These are phyloP conservation scores for Aspergillus fischeri DNA, from an alignment of 2,329 filamentous ascomycete species.

Conservation along the genomic window DNA sequence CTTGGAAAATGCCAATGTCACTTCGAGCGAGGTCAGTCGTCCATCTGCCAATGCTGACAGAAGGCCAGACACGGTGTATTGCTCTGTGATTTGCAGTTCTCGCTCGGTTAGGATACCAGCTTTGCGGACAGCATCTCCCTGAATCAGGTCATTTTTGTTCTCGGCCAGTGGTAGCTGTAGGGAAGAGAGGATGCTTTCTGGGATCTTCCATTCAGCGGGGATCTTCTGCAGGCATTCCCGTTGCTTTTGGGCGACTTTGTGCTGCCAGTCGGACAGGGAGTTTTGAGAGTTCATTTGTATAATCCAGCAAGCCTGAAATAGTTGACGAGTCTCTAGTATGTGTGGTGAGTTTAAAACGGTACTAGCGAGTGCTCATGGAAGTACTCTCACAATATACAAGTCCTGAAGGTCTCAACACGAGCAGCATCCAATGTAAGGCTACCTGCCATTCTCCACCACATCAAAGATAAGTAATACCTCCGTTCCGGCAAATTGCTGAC, in stretches of 20 bases:
- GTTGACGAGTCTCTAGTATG: background rate
- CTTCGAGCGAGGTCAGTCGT: conserved; percentile 34
- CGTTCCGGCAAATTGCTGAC: background rate
- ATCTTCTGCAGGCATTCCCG: conserved; percentile 12
- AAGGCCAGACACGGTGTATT: conserved; percentile 34
- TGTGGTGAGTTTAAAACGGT: too few relatives aligned
- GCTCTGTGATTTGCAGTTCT: conserved; percentile 49
- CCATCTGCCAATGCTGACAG: conserved; percentile 23
- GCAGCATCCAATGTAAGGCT: background rate
- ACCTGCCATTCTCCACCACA: background rate
- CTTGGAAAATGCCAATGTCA: conserved; percentile 46
- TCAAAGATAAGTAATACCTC: background rate
- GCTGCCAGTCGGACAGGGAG: conserved; percentile 5
- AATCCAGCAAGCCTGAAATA: background rate
- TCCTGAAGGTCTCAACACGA: background rate
- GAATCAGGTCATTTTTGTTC: conserved; percentile 15
- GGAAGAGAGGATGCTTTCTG: conserved; percentile 5
- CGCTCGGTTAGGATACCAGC: conserved; percentile 42
- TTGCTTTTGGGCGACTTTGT: conserved; percentile 12
- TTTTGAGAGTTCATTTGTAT: background rate
- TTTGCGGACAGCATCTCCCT: conserved; percentile 10
- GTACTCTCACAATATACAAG: background rate
- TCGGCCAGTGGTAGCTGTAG: conserved; percentile 10
- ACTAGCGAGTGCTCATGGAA: background rate
- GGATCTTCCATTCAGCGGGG: conserved; percentile 14